Base-by-base conservation (phyloP, 225 moss, liverwort and hornwort species). In the Anthoceros angustus region DNA sequence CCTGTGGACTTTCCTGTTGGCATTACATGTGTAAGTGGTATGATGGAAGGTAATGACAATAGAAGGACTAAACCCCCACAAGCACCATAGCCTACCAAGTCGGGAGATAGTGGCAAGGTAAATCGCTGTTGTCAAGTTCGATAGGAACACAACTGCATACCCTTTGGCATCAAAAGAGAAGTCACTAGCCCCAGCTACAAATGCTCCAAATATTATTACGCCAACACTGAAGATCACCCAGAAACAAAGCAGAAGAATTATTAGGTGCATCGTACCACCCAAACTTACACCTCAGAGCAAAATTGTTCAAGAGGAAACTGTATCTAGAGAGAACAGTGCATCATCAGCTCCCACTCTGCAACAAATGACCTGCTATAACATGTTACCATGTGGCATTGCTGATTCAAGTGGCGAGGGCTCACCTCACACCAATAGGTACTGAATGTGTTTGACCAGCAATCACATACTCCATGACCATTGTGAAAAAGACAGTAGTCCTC, bases 31-130 rank as follows among this genome's bases (percentile, higher is more conserved):
- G 15, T 23, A 40, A 38, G 5, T 62, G 12, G 41, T 4, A 23
- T 67, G 11, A 18, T 63, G 63, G 42, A 9, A 23, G 46, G 40
- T 73, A 68, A 67, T 25, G 62, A 41, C n/a, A 66, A 63, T 42
- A 72, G 62, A 9, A 18, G 18, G 55, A 18, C 23, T 7, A 0
- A 18, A 55, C 10, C n/a, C 23, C 55, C 23, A 32, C 32, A 4
- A 1, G 32, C 32, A 32, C 32, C 32, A 32, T 16, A 55, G 55
- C 55, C 14, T 85, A 92, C 98, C 98, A 77, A 98, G 84, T 73
- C 88, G 87, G 72, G 98, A 82, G n/a, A 98, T 98, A 40, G 84
- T 89, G 64, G 89, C 82, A 80, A 98, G 81, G 73, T 98, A 98
- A 42, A 87, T 70, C 39, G 98, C 98, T 43, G 98, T 98, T 40